Evolutionary conservation across 345 rosid genomes (phyloP).

Genomic region (Lepidium sativum): DNA sequence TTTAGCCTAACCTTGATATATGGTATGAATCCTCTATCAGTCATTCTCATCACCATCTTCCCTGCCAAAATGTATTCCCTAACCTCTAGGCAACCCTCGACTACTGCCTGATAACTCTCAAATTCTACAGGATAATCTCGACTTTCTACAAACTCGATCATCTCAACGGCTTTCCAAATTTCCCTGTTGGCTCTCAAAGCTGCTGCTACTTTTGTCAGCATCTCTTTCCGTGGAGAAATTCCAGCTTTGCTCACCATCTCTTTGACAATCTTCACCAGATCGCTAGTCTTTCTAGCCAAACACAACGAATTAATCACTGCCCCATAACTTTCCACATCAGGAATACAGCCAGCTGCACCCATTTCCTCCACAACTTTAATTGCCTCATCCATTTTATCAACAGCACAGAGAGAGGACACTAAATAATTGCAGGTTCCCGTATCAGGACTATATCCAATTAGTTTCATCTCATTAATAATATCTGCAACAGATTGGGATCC

Average conservation of each 20-base stretch:
- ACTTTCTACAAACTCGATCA: slow-evolving; percentile 68
- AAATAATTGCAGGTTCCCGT: slow-evolving; percentile 59
- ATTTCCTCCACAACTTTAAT: slow-evolving; percentile 53
- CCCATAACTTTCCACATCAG: slow-evolving; percentile 68
- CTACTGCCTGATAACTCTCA: slow-evolving; percentile 47
- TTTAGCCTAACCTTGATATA: slow-evolving; percentile 61
- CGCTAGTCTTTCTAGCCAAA: slow-evolving; percentile 41
- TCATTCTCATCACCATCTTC: slow-evolving; percentile 59
- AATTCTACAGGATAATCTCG: slow-evolving; percentile 48
- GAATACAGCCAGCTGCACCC: slow-evolving; percentile 47
- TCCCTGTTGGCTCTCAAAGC: slow-evolving; percentile 61
- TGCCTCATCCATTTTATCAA: slow-evolving; percentile 64
- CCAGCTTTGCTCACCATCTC: slow-evolving; percentile 65
- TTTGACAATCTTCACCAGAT: slow-evolving; percentile 47
- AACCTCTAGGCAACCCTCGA: slow-evolving; percentile 67
- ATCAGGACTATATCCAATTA: slow-evolving; percentile 65
- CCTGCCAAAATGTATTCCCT: slow-evolving; percentile 62
- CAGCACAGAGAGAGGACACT: slow-evolving; percentile 56
- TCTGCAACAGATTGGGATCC: slow-evolving; percentile 31
- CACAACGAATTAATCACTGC: slow-evolving; percentile 46
- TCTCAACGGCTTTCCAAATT: slow-evolving; percentile 50
- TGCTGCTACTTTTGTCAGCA: slow-evolving; percentile 44
- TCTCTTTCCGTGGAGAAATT: slow-evolving; percentile 58
- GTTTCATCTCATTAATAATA: slow-evolving; percentile 46
- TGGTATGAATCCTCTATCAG: slow-evolving; percentile 73